Conservation (phyloP, 352 stramenopile species). For the Phytophthora quininea region DNA sequence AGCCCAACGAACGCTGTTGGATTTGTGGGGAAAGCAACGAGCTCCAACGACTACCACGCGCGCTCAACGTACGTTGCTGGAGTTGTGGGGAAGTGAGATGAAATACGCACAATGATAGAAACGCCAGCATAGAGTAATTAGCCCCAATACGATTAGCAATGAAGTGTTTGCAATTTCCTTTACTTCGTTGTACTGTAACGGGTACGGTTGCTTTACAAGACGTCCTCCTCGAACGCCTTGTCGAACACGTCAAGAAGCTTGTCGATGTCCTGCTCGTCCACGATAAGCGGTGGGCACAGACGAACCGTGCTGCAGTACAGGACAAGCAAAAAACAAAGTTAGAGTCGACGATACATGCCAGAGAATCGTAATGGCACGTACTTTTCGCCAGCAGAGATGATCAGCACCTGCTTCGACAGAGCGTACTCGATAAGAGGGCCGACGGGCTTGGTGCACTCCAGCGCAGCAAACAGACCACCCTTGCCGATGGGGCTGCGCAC, state of each 20-base stretch:
- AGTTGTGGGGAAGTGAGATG: constrained; percentile 1
- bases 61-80: constrained; percentile 45
- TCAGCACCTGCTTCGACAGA: constrained; percentile 75
- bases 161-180: constrained; percentile 5
- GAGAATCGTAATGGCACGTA: constrained; percentile 29
- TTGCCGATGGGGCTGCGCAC: constrained; percentile 69
- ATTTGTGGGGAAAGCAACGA: constrained; percentile 39
- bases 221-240: constrained; percentile 59
- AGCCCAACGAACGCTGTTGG: constrained; percentile 47
- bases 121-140: constrained; percentile 19
- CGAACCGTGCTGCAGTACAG: constrained; percentile 61
- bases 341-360: constrained; percentile 1
- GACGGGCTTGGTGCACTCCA: constrained; percentile 76
- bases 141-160: not conserved
- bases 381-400: constrained; percentile 87
- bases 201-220: constrained; percentile 42
- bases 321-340: constrained; percentile 10
- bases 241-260: constrained; percentile 72
- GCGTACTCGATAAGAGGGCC: constrained; percentile 71
- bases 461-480: constrained; percentile 77
- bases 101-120: constrained; percentile 7
- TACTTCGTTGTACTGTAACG: constrained; percentile 13
- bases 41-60: constrained; percentile 9
- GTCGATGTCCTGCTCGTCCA: constrained; percentile 84
- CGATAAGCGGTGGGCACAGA: constrained; percentile 82